Conservation (phyloP, 2,329 filamentous ascomycete genomes). For the Fusarium heterosporum region DNA sequence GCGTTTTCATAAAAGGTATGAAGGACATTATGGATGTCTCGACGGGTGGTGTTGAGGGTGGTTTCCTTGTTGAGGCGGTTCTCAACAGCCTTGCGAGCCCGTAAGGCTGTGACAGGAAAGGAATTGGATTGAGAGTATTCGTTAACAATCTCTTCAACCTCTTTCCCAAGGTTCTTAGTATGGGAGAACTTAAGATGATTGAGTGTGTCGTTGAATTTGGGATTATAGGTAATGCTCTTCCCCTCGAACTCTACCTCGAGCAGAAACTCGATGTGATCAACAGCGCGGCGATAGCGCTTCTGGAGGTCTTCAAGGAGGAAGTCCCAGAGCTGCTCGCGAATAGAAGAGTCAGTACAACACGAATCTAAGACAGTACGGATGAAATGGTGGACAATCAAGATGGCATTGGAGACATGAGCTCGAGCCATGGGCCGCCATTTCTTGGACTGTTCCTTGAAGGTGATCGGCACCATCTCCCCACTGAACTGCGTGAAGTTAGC, state of each 20-base stretch:
- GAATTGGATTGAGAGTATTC: too few relatives aligned
- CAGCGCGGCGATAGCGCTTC: conserved; percentile 59
- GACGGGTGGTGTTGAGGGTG: conserved; percentile 52
- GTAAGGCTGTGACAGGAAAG: too few relatives aligned
- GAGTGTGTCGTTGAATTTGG: conserved; percentile 2
- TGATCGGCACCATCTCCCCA: conserved; percentile 54
- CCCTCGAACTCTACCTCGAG: conserved; percentile 50
- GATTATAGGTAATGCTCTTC: conserved; percentile 43
- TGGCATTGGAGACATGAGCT: conserved; percentile 63
- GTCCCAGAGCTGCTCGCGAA: conserved; percentile 57
- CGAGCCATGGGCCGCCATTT: conserved; percentile 64
- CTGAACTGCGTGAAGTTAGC: conserved; percentile 48
- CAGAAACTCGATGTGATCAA: conserved; percentile 63
- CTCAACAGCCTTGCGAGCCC: neutral
- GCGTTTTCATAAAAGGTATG: conserved; percentile 72
- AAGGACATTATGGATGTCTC: conserved; percentile 71
- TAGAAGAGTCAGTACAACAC: conserved; percentile 57
- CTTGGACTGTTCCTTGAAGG: conserved; percentile 65
- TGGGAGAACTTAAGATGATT: neutral
- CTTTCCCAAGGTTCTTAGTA: neutral
- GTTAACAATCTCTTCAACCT: neutral
- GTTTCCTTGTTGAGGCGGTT: neutral
- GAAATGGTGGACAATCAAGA: conserved; percentile 65
- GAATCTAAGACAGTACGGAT: conserved; percentile 57
- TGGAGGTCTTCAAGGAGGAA: conserved; percentile 61